These are phyloP conservation scores for Acanthamoeba castellanii DNA, from an alignment of 208 protist genomes.

Conservation along the genomic window DNA sequence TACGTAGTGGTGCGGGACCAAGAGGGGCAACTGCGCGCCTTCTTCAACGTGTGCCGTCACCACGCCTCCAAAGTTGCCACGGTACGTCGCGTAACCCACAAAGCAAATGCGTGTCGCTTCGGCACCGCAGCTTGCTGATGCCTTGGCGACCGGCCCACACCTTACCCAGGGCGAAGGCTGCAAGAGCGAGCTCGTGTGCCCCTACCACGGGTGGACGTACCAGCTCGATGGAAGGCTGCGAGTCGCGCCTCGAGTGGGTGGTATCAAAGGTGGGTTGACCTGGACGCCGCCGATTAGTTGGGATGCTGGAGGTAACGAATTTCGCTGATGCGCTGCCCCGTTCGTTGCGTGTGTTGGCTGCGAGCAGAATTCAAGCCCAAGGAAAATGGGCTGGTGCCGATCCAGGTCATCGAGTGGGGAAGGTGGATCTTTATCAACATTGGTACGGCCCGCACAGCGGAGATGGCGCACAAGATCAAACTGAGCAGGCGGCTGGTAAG, in stretches of 20 bases:
- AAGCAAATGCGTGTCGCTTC: no score
- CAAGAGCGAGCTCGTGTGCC: slow-evolving; percentile 52
- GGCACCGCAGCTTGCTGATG: no score
- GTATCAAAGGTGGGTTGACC: slow-evolving; percentile 69
- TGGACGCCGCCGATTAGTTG: no score
- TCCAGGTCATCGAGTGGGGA: slow-evolving; percentile 47
- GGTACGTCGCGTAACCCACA: neutral
- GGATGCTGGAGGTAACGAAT: no score
- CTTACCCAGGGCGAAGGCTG: slow-evolving; percentile 29
- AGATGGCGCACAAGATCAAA: neutral
- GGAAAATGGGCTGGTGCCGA: slow-evolving; percentile 1
- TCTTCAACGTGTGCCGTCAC: slow-evolving; percentile 73
- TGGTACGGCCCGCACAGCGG: no score
- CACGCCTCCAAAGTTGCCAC: slow-evolving; percentile 31
- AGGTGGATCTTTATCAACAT: slow-evolving; percentile 54
- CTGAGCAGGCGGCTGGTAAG: no score
- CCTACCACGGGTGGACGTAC: slow-evolving; percentile 75
- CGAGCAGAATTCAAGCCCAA: slow-evolving; percentile 65
- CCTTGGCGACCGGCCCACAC: no score
- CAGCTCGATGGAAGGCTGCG: slow-evolving; percentile 48
- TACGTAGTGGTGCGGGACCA: slow-evolving; percentile 61
- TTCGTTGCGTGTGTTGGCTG: neutral
- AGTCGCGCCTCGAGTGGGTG: slow-evolving; percentile 31
- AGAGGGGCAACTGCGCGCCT: slow-evolving; percentile 9
- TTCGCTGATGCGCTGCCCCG: neutral